These are phyloP conservation scores for Aspergillus ruber DNA, from an alignment of 2,329 filamentous ascomycete genomes.

Conservation along the genomic window DNA sequence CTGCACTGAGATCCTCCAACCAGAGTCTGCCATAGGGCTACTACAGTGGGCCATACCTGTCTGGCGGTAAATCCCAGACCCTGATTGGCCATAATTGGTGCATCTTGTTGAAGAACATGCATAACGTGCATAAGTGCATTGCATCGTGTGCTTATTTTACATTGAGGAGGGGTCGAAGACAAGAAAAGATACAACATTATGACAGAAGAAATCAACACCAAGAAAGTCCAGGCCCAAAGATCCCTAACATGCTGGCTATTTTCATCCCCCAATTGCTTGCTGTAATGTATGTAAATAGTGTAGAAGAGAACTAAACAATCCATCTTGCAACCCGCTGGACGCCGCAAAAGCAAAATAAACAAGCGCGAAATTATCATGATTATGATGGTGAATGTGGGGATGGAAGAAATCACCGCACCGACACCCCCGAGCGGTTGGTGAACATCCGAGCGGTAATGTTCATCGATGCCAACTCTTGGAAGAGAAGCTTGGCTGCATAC, in stretches of 20 bases:
- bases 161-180: background rate
- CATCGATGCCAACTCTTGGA: conserved; percentile 97
- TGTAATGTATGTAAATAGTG: conserved; percentile 3
- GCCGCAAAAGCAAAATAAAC: conserved; percentile 15
- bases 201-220: background rate
- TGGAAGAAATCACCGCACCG: conserved; percentile 29
- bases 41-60: too few species aligned
- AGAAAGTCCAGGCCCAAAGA: background rate
- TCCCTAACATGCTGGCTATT: background rate
- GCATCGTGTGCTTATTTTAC: background rate
- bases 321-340: conserved; percentile 15
- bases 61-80: too few species aligned
- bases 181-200: background rate
- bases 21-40: background rate
- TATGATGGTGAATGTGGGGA: conserved; percentile 4
- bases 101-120: too few species aligned
- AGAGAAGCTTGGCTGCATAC: conserved; percentile 94
- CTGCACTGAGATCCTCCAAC: background rate
- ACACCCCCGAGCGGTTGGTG: conserved; percentile 56
- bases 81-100: too few species aligned
- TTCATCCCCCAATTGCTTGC: background rate
- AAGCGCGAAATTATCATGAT: background rate
- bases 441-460: conserved; percentile 98
- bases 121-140: background rate
- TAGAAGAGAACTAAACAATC: conserved; percentile 4